A percentile compares a stretch with the other conserved stretches of the same genome.
Evolutionary conservation across 148 eudicot genomes (phyloP).

Genomic region (Rhododendron williamsianum): DNA sequence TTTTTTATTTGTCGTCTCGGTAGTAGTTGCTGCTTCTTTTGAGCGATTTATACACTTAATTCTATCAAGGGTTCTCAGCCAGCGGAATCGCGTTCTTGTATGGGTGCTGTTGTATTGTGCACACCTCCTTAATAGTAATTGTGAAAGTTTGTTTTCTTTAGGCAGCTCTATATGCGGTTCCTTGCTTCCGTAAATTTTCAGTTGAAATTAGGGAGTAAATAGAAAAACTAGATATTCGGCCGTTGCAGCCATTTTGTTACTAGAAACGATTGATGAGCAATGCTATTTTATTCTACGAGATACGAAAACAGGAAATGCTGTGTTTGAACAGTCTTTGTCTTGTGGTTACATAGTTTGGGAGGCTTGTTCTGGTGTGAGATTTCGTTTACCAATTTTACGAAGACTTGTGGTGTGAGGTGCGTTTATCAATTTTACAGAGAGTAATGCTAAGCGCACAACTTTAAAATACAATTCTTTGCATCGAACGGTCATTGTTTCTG

Average conservation of each 20-base stretch:
- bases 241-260: neutral
- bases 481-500: too few relatives aligned
- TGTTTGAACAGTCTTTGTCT: neutral
- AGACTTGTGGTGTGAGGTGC: too few relatives aligned
- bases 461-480: too few relatives aligned
- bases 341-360: too few relatives aligned
- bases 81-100: neutral
- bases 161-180: neutral
- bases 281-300: too few relatives aligned
- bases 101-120: neutral
- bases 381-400: too few relatives aligned
- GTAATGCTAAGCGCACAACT: too few relatives aligned
- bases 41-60: neutral
- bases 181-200: neutral
- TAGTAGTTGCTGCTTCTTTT: neutral
- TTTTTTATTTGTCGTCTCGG: neutral
- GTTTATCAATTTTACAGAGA: too few relatives aligned
- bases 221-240: neutral
- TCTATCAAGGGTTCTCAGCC: neutral
- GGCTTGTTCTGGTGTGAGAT: too few relatives aligned
- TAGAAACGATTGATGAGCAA: too few relatives aligned
- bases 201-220: neutral
- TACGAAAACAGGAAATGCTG: neutral
- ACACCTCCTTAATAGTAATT: neutral
- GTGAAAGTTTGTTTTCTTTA: neutral